phyloP scores from a whole-genome alignment of 345 rosid genomes.

The Eucalyptus pauciflora region DNA sequence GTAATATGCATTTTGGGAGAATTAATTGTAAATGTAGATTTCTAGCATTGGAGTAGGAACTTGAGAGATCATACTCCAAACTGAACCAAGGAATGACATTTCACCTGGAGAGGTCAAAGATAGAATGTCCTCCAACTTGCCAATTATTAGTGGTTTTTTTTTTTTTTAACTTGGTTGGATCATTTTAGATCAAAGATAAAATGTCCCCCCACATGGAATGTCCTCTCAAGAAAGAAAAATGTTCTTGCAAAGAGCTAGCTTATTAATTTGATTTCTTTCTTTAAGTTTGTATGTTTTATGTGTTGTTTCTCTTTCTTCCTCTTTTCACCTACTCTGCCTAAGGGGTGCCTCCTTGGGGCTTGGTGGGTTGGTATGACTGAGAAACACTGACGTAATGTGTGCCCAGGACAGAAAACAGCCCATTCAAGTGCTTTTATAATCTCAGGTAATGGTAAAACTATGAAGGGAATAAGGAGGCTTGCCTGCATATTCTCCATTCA shows the following conservation, averaged over 20 bases:
- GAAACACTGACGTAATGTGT: neutral
- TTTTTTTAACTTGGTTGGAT: too few relatives aligned
- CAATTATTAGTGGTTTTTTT: neutral
- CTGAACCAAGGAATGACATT: neutral
- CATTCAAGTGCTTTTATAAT: neutral
- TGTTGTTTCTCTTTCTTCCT: neutral
- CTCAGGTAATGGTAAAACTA: neutral
- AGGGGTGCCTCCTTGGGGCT: neutral
- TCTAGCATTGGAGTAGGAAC: neutral
- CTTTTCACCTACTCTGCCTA: neutral
- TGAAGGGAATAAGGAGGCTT: neutral
- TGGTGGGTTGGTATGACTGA: neutral
- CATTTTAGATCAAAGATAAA: neutral
- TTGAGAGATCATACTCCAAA: neutral
- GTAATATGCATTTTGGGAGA: neutral
- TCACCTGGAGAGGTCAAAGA: neutral
- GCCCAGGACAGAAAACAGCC: neutral
- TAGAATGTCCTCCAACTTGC: neutral
- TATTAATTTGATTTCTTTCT: neutral
- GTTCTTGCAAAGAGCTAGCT: neutral
- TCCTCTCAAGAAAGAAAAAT: neutral
- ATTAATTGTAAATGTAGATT: neutral
- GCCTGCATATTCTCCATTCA: constrained; percentile 49
- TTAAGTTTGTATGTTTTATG: neutral
- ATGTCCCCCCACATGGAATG: neutral